phyloP scores from a whole-genome alignment of 164 flowering plant species.

The Vitis amurensis region DNA sequence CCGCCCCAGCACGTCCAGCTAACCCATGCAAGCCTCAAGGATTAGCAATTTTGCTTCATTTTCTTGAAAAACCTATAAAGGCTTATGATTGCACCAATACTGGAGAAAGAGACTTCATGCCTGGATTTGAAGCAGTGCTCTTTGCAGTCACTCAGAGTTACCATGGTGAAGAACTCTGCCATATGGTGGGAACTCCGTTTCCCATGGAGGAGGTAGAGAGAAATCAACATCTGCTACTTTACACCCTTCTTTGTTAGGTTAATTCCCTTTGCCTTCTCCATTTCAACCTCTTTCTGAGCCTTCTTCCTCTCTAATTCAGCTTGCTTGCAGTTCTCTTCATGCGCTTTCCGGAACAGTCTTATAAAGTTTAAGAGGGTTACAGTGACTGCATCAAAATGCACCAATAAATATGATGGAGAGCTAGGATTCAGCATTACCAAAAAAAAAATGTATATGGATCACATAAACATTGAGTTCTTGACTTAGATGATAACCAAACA shows the following conservation, averaged over 20 bases:
- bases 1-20: not conserved
- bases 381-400: slow-evolving; percentile 58
- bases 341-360: slow-evolving; percentile 80
- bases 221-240: slow-evolving; percentile 25
- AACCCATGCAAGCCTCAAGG: slow-evolving; percentile 12
- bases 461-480: no score
- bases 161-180: slow-evolving; percentile 4
- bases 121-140: slow-evolving; percentile 7
- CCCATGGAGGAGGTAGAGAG: not conserved
- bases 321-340: slow-evolving; percentile 85
- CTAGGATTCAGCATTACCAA: not conserved
- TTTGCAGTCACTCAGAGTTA: not conserved
- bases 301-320: slow-evolving; percentile 91
- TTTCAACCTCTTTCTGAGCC: slow-evolving; percentile 88
- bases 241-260: slow-evolving; percentile 43
- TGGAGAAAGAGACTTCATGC: slow-evolving; percentile 6
- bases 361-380: slow-evolving; percentile 79
- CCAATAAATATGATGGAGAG: not conserved
- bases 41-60: slow-evolving; percentile 11
- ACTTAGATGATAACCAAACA: not conserved
- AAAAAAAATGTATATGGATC: not conserved
- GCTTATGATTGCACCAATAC: slow-evolving; percentile 17
- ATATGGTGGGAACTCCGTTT: slow-evolving; percentile 7
- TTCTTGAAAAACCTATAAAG: slow-evolving; percentile 12
- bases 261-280: slow-evolving; percentile 72